Conservation (phyloP, 306 rosid genomes). For the Cucurbita maxima region DNA sequence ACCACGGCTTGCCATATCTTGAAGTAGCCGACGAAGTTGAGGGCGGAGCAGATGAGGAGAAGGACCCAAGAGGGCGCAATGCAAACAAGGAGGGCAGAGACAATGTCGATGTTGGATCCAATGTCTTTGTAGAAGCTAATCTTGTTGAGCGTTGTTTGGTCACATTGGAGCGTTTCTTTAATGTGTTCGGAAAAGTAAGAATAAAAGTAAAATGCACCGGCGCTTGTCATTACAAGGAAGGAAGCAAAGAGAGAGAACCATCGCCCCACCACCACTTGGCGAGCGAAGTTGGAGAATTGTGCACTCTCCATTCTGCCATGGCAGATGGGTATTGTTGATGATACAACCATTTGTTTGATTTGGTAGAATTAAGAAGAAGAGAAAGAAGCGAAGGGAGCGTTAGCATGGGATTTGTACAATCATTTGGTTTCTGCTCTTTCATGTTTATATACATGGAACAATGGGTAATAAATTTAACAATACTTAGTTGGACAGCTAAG, state of each 20-base stretch:
- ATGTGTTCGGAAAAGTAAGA: constrained; percentile 19
- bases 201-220: constrained; percentile 20
- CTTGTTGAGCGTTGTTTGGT: constrained; percentile 11
- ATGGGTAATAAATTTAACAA: neutral
- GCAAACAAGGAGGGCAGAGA: constrained; percentile 16
- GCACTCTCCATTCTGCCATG: neutral
- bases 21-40: constrained; percentile 14
- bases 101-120: constrained; percentile 21
- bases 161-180: constrained; percentile 15
- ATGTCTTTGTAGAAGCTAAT: constrained; percentile 25
- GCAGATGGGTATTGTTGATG: neutral
- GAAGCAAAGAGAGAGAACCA: neutral
- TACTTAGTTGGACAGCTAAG: neutral
- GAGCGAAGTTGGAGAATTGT: neutral
- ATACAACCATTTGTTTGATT: neutral
- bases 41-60: constrained; percentile 7
- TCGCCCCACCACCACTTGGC: neutral
- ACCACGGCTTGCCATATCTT: constrained; percentile 1
- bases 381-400: too few relatives aligned
- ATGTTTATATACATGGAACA: neutral
- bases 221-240: constrained; percentile 8
- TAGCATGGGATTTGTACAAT: neutral
- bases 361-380: too few relatives aligned
- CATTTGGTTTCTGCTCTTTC: neutral
- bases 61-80: constrained; percentile 12